Evolutionary conservation across 129 eudicot species (phyloP).

Genomic region (carrot (Daucus carota)): DH1_v3.0 NC_030381.2:34323001-34323500

Average conservation of each 20-base stretch:
- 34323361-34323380: background rate
- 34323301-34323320: background rate
- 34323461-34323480: background rate
- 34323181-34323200: background rate
- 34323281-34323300: too few relatives aligned
- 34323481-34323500: conserved; percentile 2
- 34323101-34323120: background rate
- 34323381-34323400: conserved; percentile 8
- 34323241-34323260: background rate
- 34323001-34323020: conserved; percentile 83
- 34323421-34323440: background rate
- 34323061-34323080: conserved; percentile 95
- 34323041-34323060: conserved; percentile 93
- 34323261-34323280: background rate
- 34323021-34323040: conserved; percentile 71
- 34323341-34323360: background rate
- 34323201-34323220: background rate
- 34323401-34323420: too few relatives aligned
- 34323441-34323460: background rate
- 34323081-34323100: conserved; percentile 19
- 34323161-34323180: background rate
- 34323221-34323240: background rate
- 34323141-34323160: background rate
- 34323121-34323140: background rate
- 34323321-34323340: background rate